Evolutionary conservation across 2,329 filamentous ascomycete species (phyloP).

Genomic region (Fonsecaea multimorphosa): DNA sequence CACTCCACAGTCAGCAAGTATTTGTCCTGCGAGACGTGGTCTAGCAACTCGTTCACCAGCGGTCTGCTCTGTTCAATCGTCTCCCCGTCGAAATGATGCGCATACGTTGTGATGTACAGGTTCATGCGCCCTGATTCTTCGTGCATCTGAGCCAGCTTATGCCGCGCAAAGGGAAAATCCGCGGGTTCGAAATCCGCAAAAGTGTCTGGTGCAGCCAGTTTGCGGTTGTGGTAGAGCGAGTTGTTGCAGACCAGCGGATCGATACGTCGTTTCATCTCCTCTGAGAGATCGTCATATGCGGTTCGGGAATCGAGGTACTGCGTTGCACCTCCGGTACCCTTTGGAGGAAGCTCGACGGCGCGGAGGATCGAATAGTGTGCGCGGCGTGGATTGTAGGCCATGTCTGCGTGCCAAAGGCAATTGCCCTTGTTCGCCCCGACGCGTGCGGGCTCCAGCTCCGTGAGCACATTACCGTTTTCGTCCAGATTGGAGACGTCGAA

Average conservation of each 20-base stretch:
- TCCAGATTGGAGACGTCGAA: slow-evolving; percentile 11
- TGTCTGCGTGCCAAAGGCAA: slow-evolving; percentile 14
- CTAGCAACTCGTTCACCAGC: slow-evolving; percentile 1
- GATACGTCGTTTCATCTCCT: slow-evolving; percentile 7
- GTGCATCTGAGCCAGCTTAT: slow-evolving; percentile 4
- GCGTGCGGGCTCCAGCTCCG: not conserved
- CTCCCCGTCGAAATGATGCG: slow-evolving; percentile 1
- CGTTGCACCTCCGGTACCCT: slow-evolving; percentile 7
- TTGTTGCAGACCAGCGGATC: slow-evolving; percentile 1
- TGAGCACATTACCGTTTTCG: slow-evolving; percentile 2
- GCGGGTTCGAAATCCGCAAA: slow-evolving; percentile 2
- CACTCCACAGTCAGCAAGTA: slow-evolving; percentile 14
- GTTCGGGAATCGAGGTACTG: slow-evolving; percentile 14
- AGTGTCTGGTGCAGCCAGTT: slow-evolving; percentile 7
- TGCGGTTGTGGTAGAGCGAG: slow-evolving; percentile 13
- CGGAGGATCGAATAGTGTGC: slow-evolving; percentile 5
- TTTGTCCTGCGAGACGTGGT: slow-evolving; percentile 10
- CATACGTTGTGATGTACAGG: slow-evolving; percentile 5
- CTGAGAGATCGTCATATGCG: slow-evolving; percentile 15
- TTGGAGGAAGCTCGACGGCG: slow-evolving; percentile 4
- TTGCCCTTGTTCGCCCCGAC: slow-evolving; percentile 5
- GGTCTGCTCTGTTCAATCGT: slow-evolving; percentile 1
- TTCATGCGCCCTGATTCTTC: slow-evolving; percentile 6
- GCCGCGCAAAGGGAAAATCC: not conserved
- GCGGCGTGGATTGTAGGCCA: slow-evolving; percentile 7